Evolutionary conservation across 116 monocot genomes (phyloP).

Genomic region (Dioscorea cayenensis): DNA sequence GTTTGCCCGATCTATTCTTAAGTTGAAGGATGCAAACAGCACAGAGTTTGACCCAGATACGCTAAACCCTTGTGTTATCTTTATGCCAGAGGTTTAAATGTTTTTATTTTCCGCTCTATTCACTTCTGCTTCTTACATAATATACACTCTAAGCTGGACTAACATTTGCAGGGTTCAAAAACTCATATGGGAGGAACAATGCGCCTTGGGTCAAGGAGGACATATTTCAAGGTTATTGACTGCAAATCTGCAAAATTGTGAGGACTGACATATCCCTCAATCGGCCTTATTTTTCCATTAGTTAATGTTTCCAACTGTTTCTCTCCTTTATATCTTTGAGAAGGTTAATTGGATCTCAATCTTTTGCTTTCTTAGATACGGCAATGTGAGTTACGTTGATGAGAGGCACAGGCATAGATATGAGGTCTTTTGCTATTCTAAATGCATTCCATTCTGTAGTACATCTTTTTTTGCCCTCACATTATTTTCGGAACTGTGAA

Average conservation of each 20-base stretch:
- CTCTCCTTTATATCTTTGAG: background rate
- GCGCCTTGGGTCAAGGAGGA: slow-evolving; percentile 88
- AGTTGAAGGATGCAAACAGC: slow-evolving; percentile 66
- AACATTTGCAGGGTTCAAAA: slow-evolving; percentile 62
- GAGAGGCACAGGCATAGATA: slow-evolving; percentile 91
- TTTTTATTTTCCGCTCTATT: background rate
- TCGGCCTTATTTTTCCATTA: background rate
- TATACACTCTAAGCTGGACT: background rate
- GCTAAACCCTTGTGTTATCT: slow-evolving; percentile 61
- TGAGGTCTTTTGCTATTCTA: slow-evolving; percentile 36
- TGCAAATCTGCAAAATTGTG: slow-evolving; percentile 77
- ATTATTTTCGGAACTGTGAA: no score
- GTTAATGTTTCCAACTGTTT: background rate
- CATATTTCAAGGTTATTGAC: slow-evolving; percentile 42
- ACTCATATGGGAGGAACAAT: slow-evolving; percentile 90
- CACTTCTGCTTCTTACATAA: background rate
- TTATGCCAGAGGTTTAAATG: slow-evolving; percentile 78
- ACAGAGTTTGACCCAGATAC: slow-evolving; percentile 75
- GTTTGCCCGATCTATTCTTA: slow-evolving; percentile 70
- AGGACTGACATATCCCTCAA: slow-evolving; percentile 8
- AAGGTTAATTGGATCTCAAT: background rate
- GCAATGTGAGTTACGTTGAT: slow-evolving; percentile 42
- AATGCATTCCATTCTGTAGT: background rate
- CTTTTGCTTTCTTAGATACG: slow-evolving; percentile 39
- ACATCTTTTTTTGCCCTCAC: no score